These are phyloP conservation scores for Stephania yunnanensis DNA, from an alignment of 164 flowering plant genomes.

Conservation along the genomic window DNA sequence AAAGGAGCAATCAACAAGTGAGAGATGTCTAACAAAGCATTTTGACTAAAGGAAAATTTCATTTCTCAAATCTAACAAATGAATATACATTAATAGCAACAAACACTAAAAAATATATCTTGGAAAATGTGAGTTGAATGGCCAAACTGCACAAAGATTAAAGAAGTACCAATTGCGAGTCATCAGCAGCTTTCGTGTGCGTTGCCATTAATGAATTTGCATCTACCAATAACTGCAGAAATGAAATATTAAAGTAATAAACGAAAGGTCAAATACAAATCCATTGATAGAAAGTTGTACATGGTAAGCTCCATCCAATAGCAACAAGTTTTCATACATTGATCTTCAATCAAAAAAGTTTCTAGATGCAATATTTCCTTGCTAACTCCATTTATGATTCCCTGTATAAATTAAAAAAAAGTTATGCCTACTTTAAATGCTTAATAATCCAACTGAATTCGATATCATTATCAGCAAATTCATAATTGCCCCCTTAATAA, in stretches of 20 bases:
- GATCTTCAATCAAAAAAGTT: not conserved
- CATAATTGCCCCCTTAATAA: too few relatives aligned
- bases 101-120: too few relatives aligned
- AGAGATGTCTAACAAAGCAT: not conserved
- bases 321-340: not conserved
- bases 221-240: constrained; percentile 45
- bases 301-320: not conserved
- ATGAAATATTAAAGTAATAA: constrained; percentile 2
- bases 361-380: not conserved
- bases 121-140: not conserved
- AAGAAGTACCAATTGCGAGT: constrained; percentile 63
- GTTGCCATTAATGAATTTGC: constrained; percentile 21
- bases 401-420: too few relatives aligned
- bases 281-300: not conserved
- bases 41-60: not conserved
- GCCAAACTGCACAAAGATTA: constrained; percentile 41
- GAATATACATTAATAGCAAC: too few relatives aligned
- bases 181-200: constrained; percentile 21
- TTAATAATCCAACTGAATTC: too few relatives aligned
- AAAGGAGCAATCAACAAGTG: constrained; percentile 2
- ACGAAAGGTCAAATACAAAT: not conserved
- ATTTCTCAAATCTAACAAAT: too few relatives aligned
- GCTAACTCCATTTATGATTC: too few relatives aligned
- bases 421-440: not conserved
- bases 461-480: too few relatives aligned